Evolutionary conservation across 257 asterid species (phyloP), one percentile per base, ranked within the genome.

Genomic region (Paraleonurus japonicus): DNA sequence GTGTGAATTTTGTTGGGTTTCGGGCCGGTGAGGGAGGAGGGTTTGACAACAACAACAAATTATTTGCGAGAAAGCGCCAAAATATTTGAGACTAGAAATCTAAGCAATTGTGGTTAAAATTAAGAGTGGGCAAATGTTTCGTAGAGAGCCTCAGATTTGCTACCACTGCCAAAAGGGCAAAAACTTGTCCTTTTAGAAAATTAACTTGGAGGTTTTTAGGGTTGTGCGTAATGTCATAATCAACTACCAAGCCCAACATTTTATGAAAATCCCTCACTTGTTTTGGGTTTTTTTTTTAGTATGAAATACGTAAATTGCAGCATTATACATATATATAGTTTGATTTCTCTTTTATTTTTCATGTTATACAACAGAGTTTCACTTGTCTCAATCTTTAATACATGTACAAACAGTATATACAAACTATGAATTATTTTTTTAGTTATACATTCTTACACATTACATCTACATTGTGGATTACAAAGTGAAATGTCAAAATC

Each of bases 81-180:
- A 79, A 48, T 0, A 23, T 53, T 27, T 17, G 75, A 16, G 39
- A 60, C 69, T 63, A 67, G 27, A 61, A 76, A 80, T 75, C 83
- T 33, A 12, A 48, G 59, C 51, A 76, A 72, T 78, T 78, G 86
- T 78, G 86, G 83, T 78, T 79, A 57, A 55, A 67, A 77, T 69
- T 63, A 66, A 45, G 58, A 27, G 67, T 35, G n/a, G 55, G 23
- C 22, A 64, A 60, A 65, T 17, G 28, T 30, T 41, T 70, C 53
- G 50, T 53, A 58, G 71, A 37, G 54, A 48, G 76, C 77, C 68
- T 70, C 60, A 73, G 75, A 59, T 61, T 63, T 68, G 75, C 48
- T 53, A 61, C 61, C 62, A 39, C 0, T 65, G 74, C 55, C 65
- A 7, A 74, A 74, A 32, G 57, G 70, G n/a, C 70, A 19, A 39